A percentile compares a stretch with the other conserved stretches of the same genome.
These are phyloP conservation scores for Alisma plantagoaquatica DNA, from an alignment of 106 monocot genomes.

Conservation along the genomic window DNA sequence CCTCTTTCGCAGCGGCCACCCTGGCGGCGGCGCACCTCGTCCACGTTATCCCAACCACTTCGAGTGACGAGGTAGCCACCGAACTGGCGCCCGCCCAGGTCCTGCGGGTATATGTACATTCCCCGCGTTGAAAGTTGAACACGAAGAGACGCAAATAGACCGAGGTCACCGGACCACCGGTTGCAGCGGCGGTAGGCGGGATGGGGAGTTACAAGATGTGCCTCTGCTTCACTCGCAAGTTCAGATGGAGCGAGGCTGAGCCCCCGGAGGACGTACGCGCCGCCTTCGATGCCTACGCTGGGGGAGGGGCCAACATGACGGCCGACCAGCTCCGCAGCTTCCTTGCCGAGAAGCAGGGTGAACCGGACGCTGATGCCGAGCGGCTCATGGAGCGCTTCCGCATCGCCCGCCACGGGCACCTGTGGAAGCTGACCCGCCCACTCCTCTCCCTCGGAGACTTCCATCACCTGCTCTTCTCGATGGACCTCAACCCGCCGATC, in stretches of 20 bases:
- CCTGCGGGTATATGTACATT: no score
- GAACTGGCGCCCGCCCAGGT: no score
- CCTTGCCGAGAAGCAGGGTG: slow-evolving; percentile 2
- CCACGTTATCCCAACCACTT: no score
- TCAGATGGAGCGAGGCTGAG: slow-evolving; percentile 39
- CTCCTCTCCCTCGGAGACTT: slow-evolving; percentile 17
- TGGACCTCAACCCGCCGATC: slow-evolving; percentile 16
- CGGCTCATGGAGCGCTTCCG: no score
- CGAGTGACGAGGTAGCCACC: no score
- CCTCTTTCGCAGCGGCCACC: no score
- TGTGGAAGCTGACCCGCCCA: neutral
- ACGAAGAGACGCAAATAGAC: no score
- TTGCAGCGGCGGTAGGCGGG: no score
- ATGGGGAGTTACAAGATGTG: slow-evolving; percentile 70
- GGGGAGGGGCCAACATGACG: slow-evolving; percentile 23
- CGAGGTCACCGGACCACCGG: no score
- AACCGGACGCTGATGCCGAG: slow-evolving; percentile 2
- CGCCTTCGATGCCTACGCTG: slow-evolving; percentile 32
- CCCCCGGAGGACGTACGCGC: slow-evolving; percentile 48
- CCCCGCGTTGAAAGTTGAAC: no score
- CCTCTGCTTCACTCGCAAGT: slow-evolving; percentile 70
- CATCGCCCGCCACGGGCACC: no score
- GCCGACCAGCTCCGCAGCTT: slow-evolving; percentile 11
- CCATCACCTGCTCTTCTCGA: slow-evolving; percentile 11
- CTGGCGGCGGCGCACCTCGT: no score